Conservation (phyloP, 345 rosid genomes). For the Salix brachista region DNA sequence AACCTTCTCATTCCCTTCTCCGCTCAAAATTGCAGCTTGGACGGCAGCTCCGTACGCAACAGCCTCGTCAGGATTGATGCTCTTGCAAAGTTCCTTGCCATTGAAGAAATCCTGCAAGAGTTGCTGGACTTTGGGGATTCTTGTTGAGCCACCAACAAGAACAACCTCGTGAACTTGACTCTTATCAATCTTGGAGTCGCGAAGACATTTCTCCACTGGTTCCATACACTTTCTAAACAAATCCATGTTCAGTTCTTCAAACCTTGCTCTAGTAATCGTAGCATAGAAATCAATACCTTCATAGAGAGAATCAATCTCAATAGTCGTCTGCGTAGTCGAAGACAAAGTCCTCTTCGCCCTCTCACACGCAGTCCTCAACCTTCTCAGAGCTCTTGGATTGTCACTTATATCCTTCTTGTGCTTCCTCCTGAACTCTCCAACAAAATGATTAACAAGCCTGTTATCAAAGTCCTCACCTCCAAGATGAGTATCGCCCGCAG, state of each 20-base stretch:
- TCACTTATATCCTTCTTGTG: slow-evolving; percentile 16
- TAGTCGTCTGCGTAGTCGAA: slow-evolving; percentile 14
- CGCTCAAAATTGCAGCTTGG: slow-evolving; percentile 16
- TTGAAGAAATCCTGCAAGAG: slow-evolving; percentile 22
- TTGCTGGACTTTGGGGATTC: slow-evolving; percentile 19
- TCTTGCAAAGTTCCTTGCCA: slow-evolving; percentile 18
- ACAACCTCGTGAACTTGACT: slow-evolving; percentile 16
- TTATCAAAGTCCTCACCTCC: slow-evolving; percentile 15
- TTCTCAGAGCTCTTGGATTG: slow-evolving; percentile 20
- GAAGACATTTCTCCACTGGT: slow-evolving; percentile 20
- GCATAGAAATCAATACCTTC: slow-evolving; percentile 20
- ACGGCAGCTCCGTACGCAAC: slow-evolving; percentile 22
- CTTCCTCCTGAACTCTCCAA: slow-evolving; percentile 20
- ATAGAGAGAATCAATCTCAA: slow-evolving; percentile 21
- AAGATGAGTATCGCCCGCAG: slow-evolving; percentile 13
- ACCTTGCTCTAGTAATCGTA: slow-evolving; percentile 14
- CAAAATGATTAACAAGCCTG: slow-evolving; percentile 20
- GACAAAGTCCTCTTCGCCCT: slow-evolving; percentile 22
- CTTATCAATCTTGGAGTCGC: slow-evolving; percentile 19
- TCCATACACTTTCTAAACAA: slow-evolving; percentile 19
- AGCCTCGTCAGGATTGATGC: slow-evolving; percentile 21
- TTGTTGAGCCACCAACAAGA: slow-evolving; percentile 22
- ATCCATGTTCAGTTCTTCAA: slow-evolving; percentile 23
- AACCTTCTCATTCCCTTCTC: slow-evolving; percentile 17
- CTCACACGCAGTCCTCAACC: slow-evolving; percentile 22